Base-by-base conservation (phyloP, 257 asterid species). In the Paraleonurus japonicus region DNA sequence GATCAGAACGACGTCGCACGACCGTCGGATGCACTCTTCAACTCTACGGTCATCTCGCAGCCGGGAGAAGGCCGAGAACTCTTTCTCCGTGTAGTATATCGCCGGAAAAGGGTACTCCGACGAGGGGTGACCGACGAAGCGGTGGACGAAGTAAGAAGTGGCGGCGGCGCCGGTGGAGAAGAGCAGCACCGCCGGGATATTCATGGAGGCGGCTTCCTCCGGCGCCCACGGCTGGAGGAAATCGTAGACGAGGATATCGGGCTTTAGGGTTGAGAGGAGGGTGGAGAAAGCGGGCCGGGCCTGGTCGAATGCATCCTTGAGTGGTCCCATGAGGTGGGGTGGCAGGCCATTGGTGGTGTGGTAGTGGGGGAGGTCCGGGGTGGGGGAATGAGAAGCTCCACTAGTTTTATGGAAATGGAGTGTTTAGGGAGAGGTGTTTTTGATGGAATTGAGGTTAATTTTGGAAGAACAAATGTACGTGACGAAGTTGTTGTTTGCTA, bases 301-400 rank as follows among this genome's bases (percentile, higher is more conserved):
- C 66, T n/a, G 35, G 11, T 85, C 84, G 43, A 88, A 17, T 61
- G 90, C 83, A 1, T 48, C 22, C 75, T 81, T 83, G 65, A 86
- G 85, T 16, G 69, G 37, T 9, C 50, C 61, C 80, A 83, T 79
- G 74, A 84, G 89, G 73, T 73, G 78, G 72, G 81, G 90, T 15
- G 94, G 96, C 24, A 90, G 89, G 80, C 85, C 92, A 64, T 81
- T 84, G 71, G 97, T 85, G 66, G 97, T 83, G 80, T 88, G 97
- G 61, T 28, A 32, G 8, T 64, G 78, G n/a, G 90, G 90, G 3
- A 90, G 85, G 0, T 84, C 76, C 0, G 86, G 84, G 45, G 78
- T 64, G 35, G 76, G 19, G 92, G 90, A 7, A 91, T 81, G 0
- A 69, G 81, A 16, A 91, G 89, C 17, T 81, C 90, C 1, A 87